These are phyloP conservation scores for Mycena vulgaris DNA, from an alignment of 768 basidiomycete species.

Conservation along the genomic window DNA sequence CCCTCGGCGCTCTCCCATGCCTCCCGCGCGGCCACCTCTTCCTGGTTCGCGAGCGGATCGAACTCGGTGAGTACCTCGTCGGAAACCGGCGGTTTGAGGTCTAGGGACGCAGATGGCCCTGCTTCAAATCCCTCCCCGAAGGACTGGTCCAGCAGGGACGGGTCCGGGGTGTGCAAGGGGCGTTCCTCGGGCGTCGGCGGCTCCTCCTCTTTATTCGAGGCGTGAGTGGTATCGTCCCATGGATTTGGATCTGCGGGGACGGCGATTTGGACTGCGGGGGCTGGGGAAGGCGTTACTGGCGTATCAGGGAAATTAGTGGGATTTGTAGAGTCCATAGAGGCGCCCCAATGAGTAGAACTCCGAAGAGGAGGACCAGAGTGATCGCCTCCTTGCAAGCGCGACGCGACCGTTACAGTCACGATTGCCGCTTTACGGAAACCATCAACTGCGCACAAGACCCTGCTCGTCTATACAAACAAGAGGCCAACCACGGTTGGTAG, in stretches of 20 bases:
- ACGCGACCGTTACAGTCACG: conserved; percentile 8
- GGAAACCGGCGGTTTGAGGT: conserved; percentile 38
- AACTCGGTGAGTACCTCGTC: conserved; percentile 72
- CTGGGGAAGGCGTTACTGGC: conserved; percentile 33
- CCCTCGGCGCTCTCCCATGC: conserved; percentile 77
- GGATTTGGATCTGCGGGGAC: conserved; percentile 55
- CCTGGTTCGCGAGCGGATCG: conserved; percentile 73
- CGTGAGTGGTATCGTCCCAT: conserved; percentile 52
- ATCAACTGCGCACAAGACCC: not conserved
- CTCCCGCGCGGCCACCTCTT: conserved; percentile 72
- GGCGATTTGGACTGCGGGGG: conserved; percentile 4
- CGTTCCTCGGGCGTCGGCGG: conserved; percentile 39
- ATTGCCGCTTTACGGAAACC: not conserved
- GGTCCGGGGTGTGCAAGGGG: conserved; percentile 59
- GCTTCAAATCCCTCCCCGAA: conserved; percentile 56
- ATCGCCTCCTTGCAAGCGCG: not conserved
- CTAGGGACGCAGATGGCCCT: conserved; percentile 31
- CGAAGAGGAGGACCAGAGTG: not conserved
- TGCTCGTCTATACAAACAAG: too few relatives aligned
- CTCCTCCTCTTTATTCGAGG: conserved; percentile 37
- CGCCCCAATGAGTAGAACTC: not conserved
- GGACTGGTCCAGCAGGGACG: conserved; percentile 57
- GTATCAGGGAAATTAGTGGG: not conserved
- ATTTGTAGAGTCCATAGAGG: conserved; percentile 10
- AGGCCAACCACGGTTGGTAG: not conserved